phyloP scores from a whole-genome alignment of 805 yeast species.

The Starmerella kuoi region DNA sequence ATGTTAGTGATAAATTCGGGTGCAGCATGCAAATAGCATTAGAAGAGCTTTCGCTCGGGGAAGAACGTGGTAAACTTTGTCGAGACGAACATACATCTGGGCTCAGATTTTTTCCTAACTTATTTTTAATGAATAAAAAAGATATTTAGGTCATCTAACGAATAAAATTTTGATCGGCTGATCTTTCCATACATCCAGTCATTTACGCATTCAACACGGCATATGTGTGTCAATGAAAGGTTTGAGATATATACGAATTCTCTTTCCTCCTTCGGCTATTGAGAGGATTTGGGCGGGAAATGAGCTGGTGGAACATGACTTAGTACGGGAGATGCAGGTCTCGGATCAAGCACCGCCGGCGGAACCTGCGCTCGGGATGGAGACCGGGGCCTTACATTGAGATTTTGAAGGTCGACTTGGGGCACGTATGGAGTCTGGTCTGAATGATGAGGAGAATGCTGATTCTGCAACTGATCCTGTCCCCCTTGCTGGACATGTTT shows the following conservation, averaged over 20 bases:
- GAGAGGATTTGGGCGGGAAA: slow-evolving; percentile 1
- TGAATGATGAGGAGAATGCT: not conserved
- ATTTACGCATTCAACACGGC: no score
- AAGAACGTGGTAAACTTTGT: slow-evolving; percentile 45
- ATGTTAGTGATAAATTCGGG: slow-evolving; percentile 39
- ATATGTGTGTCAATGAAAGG: no score
- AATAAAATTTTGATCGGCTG: not conserved
- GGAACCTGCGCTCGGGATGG: slow-evolving; percentile 21
- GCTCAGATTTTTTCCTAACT: slow-evolving; percentile 46
- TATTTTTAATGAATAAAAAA: not conserved
- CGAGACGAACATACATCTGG: slow-evolving; percentile 63
- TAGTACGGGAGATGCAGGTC: slow-evolving; percentile 13
- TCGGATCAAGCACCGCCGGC: slow-evolving; percentile 8
- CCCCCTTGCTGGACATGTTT: not conserved
- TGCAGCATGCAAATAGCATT: slow-evolving; percentile 57
- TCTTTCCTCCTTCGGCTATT: no score
- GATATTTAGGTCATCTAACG: not conserved
- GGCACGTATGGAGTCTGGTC: not conserved
- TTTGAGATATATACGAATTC: no score
- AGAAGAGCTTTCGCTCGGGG: slow-evolving; percentile 51
- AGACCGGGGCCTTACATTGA: slow-evolving; percentile 13
- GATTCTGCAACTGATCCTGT: not conserved
- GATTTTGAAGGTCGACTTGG: no score
- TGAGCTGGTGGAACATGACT: slow-evolving; percentile 2
- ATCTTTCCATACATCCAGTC: no score